Base-by-base conservation (phyloP, 208 protist species). In the Endotrypanum monterogeii region DNA sequence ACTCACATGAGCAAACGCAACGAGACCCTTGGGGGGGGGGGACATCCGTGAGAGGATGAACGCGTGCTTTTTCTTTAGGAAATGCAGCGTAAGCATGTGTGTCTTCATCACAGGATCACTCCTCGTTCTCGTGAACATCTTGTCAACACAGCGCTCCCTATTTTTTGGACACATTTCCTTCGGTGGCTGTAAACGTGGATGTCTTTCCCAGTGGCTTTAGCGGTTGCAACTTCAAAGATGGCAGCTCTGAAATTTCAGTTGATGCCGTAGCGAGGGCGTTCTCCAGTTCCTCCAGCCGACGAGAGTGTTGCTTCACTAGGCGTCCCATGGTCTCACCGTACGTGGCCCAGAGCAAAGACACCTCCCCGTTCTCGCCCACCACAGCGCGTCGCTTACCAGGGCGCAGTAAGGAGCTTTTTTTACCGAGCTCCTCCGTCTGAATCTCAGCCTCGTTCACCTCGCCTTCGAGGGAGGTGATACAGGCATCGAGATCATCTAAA, bases 401-500 rank as follows among this genome's bases (percentile, higher is more conserved):
- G 0, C 63, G 75, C 62, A 89, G 46, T 65, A 93, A 56, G 44
- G 82, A 78, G 62, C 80, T 88, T 32, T 74, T 71, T 12, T 57
- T 61, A 18, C 70, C 57, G n/a, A 73, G 23, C 46, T 65, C 57
- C 25, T 51, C 54, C 8, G 80, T 44, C 37, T 73, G 52, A 32
- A 37, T 11, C 66, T 90, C 85, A 3, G 73, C 41, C 11, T 39
- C 48, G 8, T 65, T 72, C 28, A 89, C 73, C 9, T 74, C 66
- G 6, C 48, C 20, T 57, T 93, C 88, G 55, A 90, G 41, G 23
- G 79, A 66, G 4, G 14, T 51, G n/a, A 86, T 39, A 65, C 67
- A 71, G 7, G 55, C 44, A 52, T 89, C 87, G 14, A 89, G 71
- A 9, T 88, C 70, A 37, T 80, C 69, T 14, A 92, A 76, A n/a